These are phyloP conservation scores for Mimosa bimucronata DNA, from an alignment of 306 rosid species.

Conservation along the genomic window DNA sequence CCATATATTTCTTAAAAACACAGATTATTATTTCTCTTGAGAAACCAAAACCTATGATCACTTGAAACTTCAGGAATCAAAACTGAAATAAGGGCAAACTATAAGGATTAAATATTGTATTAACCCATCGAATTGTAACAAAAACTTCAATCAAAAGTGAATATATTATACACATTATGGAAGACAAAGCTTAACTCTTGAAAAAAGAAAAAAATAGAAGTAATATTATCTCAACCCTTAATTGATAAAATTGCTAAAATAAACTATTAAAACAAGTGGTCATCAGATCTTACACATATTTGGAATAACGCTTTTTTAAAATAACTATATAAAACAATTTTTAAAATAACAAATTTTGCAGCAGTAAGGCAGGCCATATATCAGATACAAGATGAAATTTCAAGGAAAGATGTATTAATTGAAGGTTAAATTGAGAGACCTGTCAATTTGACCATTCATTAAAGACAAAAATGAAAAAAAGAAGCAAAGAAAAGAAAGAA, in stretches of 20 bases:
- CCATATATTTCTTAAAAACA: no score
- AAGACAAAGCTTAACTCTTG: not conserved
- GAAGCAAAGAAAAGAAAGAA: not conserved
- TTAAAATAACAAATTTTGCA: not conserved
- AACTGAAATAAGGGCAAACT: no score
- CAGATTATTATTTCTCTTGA: no score
- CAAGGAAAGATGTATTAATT: not conserved
- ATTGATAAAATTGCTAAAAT: not conserved
- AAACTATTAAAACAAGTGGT: not conserved
- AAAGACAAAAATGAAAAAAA: not conserved
- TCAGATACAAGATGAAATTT: not conserved
- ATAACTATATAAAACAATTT: not conserved
- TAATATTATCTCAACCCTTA: not conserved
- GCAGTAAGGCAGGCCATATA: not conserved
- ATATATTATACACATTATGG: not conserved
- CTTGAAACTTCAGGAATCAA: no score
- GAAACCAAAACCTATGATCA: no score
- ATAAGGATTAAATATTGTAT: no score
- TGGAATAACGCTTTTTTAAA: not conserved
- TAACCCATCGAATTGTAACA: no score
- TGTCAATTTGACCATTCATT: not conserved
- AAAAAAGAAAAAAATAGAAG: not conserved
- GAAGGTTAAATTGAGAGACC: not conserved
- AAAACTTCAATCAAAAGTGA: no score
- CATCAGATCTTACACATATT: not conserved